Evolutionary conservation across 257 asterid genomes (phyloP), one percentile per base, ranked within the genome.

Genomic region (Solanum ahanhuiri): DNA sequence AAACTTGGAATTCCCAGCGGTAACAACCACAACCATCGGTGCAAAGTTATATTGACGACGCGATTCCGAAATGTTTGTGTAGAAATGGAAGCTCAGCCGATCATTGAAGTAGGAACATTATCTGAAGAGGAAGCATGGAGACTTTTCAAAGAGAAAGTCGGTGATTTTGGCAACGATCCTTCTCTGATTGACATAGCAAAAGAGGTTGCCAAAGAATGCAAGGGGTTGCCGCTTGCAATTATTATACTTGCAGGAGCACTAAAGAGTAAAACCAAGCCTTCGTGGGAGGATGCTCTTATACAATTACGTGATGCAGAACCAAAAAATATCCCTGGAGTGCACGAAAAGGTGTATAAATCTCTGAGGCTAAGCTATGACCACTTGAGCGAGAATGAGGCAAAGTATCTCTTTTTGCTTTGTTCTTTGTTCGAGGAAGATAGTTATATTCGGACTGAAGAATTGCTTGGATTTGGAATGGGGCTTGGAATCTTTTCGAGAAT

Each of bases 211-310:
- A 3, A 45, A 2, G 84, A 88, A 54, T 88, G 86, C 31, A 28
- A 39, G 63, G 90, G 88, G 23, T 3, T 88, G 39, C 88, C 90
- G 2, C 81, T 88, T 43, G 90, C 81, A 60, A 70, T 87, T 37
- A 15, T 64, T 14, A 41, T 9, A n/a, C 57, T 66, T 25, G 87
- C 81, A 17, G 33, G 60, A 22, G 86, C 87, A 22, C 82, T 87
- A 3, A 85, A 2, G 37, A 3, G 1, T 34, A 85, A 85, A 12
- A 30, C 0, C 25, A 37, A 3, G 12, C 30, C 0, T 3, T 76
- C 51, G 3, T 87, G 89, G 87, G 20, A 39, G 4, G 3, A 23
- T 69, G 86, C 84, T 39, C 83, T 85, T 43, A 1, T 0, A 7
- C 37, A 70, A 81, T 51, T 88, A 3, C 58, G 17, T 31, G 3